Evolutionary conservation across 2,329 filamentous ascomycete genomes (phyloP), one percentile per base, ranked within the genome.

Genomic region (Penicillium sp.): DNA sequence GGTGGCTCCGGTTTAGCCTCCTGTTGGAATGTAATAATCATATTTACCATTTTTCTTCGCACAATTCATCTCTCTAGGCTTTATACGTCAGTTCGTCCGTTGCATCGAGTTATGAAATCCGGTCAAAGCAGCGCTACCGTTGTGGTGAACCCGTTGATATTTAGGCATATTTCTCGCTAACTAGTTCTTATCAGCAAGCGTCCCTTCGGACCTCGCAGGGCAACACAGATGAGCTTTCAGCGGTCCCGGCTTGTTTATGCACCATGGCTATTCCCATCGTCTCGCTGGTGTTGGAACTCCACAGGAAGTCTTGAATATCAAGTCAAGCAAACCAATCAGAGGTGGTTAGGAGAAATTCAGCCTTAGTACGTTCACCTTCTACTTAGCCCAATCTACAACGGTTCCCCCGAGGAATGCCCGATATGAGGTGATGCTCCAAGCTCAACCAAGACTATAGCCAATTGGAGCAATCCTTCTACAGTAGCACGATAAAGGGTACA

Each of bases 1-100:
- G 54, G 54, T 41, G 60, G 58, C 60, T 61, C 60, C 56, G 54
- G 60, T 59, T 54, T 56, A 61, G 61, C 58, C 58, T 56, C 56
- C 52, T 55, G 50, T 45, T 57, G 52, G 54, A 59, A 50, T 54
- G 31, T 58, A 58, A 55, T 61, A 61, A 62, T 62, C 38, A 53
- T 11, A 57, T 55, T 36, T 62, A 56, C 53, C 22, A 40, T 41
- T 47, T 48, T 17, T 4, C 12, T 19, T 19, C 3, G 6, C n/a
- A 9, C n/a, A 14, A 9, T 43, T 10, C 10, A 30, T 17, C 8
- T 14, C n/a, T 14, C 4, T 43, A 28, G 8, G 5, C 1, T 42
- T 5, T 28, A 16, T 22, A 5, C 10, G 9, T 5, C 40, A 11
- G 7, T 26, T 41, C 14, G 12, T 2, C 4, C 16, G 7, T 26